Percentiles rank a stretch among this genome's conserved stretches.
Evolutionary conservation across 495 filamentous ascomycete species (phyloP).

Genomic region (Haplographium delicatum): DNA sequence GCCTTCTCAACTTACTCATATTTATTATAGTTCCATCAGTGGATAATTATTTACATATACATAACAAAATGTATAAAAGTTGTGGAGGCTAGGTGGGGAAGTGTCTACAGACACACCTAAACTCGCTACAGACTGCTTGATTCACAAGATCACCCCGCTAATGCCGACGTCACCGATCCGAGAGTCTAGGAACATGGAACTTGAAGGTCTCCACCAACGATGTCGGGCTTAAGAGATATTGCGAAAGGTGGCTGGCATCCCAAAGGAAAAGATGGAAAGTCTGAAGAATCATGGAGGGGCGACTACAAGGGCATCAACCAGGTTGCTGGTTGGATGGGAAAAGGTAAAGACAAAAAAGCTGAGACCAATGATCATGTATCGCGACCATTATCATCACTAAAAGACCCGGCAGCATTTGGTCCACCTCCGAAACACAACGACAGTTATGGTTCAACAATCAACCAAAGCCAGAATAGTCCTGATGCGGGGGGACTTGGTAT

Average conservation of each 20-base stretch:
- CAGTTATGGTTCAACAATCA: constrained; percentile 45
- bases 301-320: constrained; percentile 58
- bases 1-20: too few relatives aligned
- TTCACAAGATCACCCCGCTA: too few relatives aligned
- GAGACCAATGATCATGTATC: constrained; percentile 31
- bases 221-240: constrained; percentile 36
- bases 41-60: too few relatives aligned
- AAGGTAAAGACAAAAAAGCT: constrained; percentile 39
- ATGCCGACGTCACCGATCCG: constrained; percentile 1
- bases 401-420: constrained; percentile 78
- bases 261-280: constrained; percentile 45
- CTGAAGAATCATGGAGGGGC: constrained; percentile 51
- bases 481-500: constrained; percentile 45
- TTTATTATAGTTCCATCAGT: too few relatives aligned
- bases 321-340: constrained; percentile 53
- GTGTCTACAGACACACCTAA: too few relatives aligned
- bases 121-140: too few relatives aligned
- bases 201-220: background rate
- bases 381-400: constrained; percentile 67
- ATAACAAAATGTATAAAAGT: too few relatives aligned
- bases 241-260: constrained; percentile 57
- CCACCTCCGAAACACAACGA: constrained; percentile 73
- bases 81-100: too few relatives aligned
- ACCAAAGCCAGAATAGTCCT: constrained; percentile 43
- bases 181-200: too few relatives aligned